phyloP scores from a whole-genome alignment of 495 filamentous ascomycete species.

The Aspergillus funiculosus region DNA sequence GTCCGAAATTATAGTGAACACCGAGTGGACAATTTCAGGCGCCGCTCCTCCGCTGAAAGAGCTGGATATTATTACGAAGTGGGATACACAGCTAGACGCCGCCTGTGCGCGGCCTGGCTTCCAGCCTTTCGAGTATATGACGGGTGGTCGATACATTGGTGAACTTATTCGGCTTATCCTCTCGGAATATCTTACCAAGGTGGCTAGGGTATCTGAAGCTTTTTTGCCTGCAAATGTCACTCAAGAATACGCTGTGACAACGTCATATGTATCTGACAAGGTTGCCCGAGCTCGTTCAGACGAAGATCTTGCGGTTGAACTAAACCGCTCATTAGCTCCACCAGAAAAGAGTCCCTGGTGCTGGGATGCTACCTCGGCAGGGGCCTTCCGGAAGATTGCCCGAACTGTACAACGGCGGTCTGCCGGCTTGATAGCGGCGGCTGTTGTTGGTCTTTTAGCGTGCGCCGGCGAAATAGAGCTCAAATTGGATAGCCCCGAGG shows the following conservation, averaged over 20 bases:
- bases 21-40: conserved; percentile 80
- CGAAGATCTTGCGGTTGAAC: conserved; percentile 43
- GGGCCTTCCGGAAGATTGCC: conserved; percentile 54
- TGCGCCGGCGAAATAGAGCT: conserved; percentile 60
- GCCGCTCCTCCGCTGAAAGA: conserved; percentile 59
- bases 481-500: conserved; percentile 39
- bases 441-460: conserved; percentile 60
- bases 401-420: conserved; percentile 61
- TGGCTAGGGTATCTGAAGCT: conserved; percentile 30
- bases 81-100: conserved; percentile 62
- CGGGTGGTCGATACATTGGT: conserved; percentile 73
- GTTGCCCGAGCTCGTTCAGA: conserved; percentile 46
- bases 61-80: conserved; percentile 58
- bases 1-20: conserved; percentile 70
- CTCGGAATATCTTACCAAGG: conserved; percentile 55
- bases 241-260: conserved; percentile 60
- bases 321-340: conserved; percentile 50
- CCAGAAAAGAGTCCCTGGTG: conserved; percentile 41
- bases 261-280: conserved; percentile 62
- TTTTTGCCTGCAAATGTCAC: conserved; percentile 52
- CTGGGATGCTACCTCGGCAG: conserved; percentile 55
- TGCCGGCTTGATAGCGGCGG: conserved; percentile 65
- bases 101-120: conserved; percentile 69
- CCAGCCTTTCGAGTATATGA: conserved; percentile 87
- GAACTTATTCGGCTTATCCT: conserved; percentile 72